Evolutionary conservation across 176 grass and related monocot genomes (phyloP), one percentile per base, ranked within the genome.

Genomic region (Pontederia paniculata): DNA sequence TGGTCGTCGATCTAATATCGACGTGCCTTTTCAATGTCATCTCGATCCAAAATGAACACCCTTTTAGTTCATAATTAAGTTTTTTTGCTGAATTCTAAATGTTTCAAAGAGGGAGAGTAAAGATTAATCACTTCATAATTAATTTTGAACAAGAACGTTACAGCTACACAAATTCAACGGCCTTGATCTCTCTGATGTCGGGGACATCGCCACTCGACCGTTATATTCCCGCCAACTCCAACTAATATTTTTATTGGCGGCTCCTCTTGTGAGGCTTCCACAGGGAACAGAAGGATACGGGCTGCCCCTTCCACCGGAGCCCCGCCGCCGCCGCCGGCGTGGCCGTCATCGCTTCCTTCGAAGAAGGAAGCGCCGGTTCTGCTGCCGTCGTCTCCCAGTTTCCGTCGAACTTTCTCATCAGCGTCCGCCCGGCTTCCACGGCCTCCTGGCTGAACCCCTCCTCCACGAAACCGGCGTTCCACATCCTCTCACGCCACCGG

Each of bases 271-370:
- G 48, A 53, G 78, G 78, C 46, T 83, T 80, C 94, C 87, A 98
- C 44, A 98, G 75, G 60, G 94, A 98, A 58, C 87, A 98, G 75
- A 98, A 93, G 0, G 77, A 85, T 66, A 88, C 94, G 9, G 75
- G 80, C 31, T 84, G 94, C 10, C 83, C 83, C 70, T 98, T 98
- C 94, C 94, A 98, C 80, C 83, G 47, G 17, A 98, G 55, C 58
- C 77, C 72, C 66, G 88, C 80, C 16, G 73, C 52, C 21, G 58
- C 49, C 23, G 42, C 46, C 5, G 46, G 58, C 12, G 71, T 2
- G 18, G 52, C 42, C 31, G 66, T 54, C 7, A 5, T 31, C 25
- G 25, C 25, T 31, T 31, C 25, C 25, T 31, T 31, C 25, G 25
- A 31, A 62, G 88, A 75, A 13, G 73, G 46, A 17, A 52, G 44